Evolutionary conservation across 164 flowering plant genomes (phyloP).

Genomic region (Akebia trifoliata): DNA sequence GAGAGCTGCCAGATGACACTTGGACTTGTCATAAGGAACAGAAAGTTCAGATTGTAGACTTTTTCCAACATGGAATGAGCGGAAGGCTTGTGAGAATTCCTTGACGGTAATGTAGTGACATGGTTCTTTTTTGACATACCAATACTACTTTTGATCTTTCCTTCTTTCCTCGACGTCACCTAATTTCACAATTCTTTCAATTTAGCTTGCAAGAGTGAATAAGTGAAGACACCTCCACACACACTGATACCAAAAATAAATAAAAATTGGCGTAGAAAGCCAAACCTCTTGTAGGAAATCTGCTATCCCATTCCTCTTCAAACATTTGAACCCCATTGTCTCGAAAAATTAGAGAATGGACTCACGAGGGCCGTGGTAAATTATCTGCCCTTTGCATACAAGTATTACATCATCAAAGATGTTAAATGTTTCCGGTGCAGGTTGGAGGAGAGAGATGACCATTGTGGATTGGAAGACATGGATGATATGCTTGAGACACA

Average conservation of each 20-base stretch:
- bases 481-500: conserved; percentile 21
- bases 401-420: conserved; percentile 44
- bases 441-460: conserved; percentile 38
- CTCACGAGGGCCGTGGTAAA: no score
- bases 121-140: conserved; percentile 22
- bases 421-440: conserved; percentile 40
- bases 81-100: no score
- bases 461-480: conserved; percentile 27
- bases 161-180: conserved; percentile 37
- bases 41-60: no score
- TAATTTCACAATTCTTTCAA: conserved; percentile 8
- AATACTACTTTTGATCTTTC: conserved; percentile 42
- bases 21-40: conserved; percentile 21
- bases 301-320: no score
- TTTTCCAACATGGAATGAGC: no score
- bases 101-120: conserved; percentile 27
- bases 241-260: neutral
- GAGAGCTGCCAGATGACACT: conserved; percentile 36
- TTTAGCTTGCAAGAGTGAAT: no score
- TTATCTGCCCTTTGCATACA: conserved; percentile 28
- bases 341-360: conserved; percentile 32
- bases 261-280: neutral
- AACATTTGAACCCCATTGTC: conserved; percentile 28
- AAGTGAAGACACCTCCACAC: neutral
- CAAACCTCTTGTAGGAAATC: conserved; percentile 41